phyloP scores from a whole-genome alignment of 2,329 filamentous ascomycete genomes.

The Penicillium psychrosexuale region DNA sequence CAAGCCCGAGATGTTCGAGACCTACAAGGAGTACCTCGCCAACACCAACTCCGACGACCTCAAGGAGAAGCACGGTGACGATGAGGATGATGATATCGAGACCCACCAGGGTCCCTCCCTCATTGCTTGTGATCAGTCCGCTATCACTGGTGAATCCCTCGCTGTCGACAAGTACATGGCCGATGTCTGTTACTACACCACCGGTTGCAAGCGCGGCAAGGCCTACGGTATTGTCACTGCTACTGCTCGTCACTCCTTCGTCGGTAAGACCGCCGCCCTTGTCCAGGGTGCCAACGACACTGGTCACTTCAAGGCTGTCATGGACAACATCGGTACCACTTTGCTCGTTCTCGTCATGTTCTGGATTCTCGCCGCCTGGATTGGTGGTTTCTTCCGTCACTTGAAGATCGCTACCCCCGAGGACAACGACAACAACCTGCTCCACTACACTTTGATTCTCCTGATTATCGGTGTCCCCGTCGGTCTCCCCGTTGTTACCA shows the following conservation, averaged over 20 bases:
- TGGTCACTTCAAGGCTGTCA: slow-evolving; percentile 79
- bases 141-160: slow-evolving; percentile 76
- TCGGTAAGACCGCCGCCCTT: slow-evolving; percentile 70
- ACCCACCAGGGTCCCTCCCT: slow-evolving; percentile 63
- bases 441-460: slow-evolving; percentile 67
- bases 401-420: slow-evolving; percentile 55
- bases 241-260: slow-evolving; percentile 69
- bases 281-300: slow-evolving; percentile 73
- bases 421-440: slow-evolving; percentile 59
- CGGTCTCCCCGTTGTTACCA: slow-evolving; percentile 75
- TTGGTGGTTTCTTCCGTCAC: slow-evolving; percentile 74
- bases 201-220: slow-evolving; percentile 77
- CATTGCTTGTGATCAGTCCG: slow-evolving; percentile 72
- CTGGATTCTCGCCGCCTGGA: slow-evolving; percentile 72
- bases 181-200: slow-evolving; percentile 73
- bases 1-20: slow-evolving; percentile 63
- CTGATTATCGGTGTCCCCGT: slow-evolving; percentile 77
- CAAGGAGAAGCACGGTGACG: slow-evolving; percentile 57
- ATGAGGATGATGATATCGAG: slow-evolving; percentile 56
- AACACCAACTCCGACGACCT: slow-evolving; percentile 59
- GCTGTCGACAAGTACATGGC: slow-evolving; percentile 63
- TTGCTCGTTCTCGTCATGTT: slow-evolving; percentile 74
- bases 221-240: slow-evolving; percentile 66
- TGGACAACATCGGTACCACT: slow-evolving; percentile 74
- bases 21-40: slow-evolving; percentile 64